Base-by-base conservation (phyloP, 257 asterid genomes). In the Vinca minor region DNA sequence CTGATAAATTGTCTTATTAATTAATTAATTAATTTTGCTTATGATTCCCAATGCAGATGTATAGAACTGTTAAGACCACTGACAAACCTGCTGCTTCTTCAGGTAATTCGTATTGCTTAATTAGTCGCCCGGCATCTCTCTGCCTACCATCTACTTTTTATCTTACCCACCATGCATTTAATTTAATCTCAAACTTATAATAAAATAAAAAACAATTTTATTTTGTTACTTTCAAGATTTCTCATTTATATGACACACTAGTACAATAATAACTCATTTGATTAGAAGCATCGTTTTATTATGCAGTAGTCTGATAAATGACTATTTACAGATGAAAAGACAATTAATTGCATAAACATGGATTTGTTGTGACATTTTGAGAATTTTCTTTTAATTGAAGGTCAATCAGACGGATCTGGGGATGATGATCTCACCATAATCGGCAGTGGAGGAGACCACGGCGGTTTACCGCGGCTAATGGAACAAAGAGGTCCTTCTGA, bases 41-140 rank as follows among this genome's bases (percentile, higher is more conserved):
- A 56, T 63, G 49, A 4, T 70, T 72, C 58, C 67, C 73, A 72
- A 71, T 81, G 95, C 93, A 90, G 97, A 90, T 90, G 97, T 90
- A 90, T 80, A 75, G 97, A 69, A 90, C 97, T 65, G 95, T 87
- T 75, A 90, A 91, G 72, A 87, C 97, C 36, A 91, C 97, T 70
- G 97, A 87, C 87, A 87, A 84, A 65, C 91, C 96, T 42, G 94
- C 97, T 58, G 95, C 82, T 78, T 91, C 97, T 71, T 87, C 97
- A 79, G 97, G 97, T 91, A 82, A 73, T 63, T 66, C 73, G 62
- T 70, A 63, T 70, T 76, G 74, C 65, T 66, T 66, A 2, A 2
- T 7, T 34, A 47, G 38, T 59, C 45, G n/a, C 63, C 26, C 3
- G 10, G 46, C 23, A 29, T 18, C 57, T 58, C 23, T 65, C 25